Evolutionary conservation across 23 red algal species (phyloP), one percentile per base, ranked within the genome.

Genomic region (Gracilaria gracilis): DNA sequence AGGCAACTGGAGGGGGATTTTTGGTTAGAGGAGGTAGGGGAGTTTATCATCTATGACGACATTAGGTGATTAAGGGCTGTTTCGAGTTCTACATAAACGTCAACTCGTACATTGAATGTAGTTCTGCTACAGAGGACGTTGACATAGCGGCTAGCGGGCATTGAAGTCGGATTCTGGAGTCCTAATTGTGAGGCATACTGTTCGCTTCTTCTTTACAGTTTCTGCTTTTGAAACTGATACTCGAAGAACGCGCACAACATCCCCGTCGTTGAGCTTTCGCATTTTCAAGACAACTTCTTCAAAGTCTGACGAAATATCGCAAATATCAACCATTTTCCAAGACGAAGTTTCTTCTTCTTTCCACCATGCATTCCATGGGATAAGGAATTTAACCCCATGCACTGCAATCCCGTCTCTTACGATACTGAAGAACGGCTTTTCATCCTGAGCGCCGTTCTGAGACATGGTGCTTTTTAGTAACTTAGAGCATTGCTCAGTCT

Each of bases 301-400:
- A 40, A 93, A 93, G 42, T 93, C 79, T 61, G 58, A 17, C 6
- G 57, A 37, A 61, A 94, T 35, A 87, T 94, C 91, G 65, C 83
- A 88, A 0, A 94, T 67, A 62, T 67, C 70, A 5, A 94, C 77
- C 25, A 76, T 82, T 25, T 82, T 82, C 83, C 85, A 94, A 31
- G 66, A 54, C 9, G 76, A 75, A 3, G 57, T 49, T 67, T 94
- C 84, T 28, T 61, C 53, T 32, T 59, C 65, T 51, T 51, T 15
- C 28, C 42, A 8, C 27, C 83, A n/a, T 16, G 75, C 76, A 44
- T 66, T 46, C 85, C 91, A 87, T 48, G 91, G 91, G 33, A 94
- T 71, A 33, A 71, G 48, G 32, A 94, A 77, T 28, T 67, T 75
- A 31, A 94, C 46, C 16, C 91, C 91, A 48, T 61, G 50, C 28